These are phyloP conservation scores for Cryptococcus maquisensis DNA, from an alignment of 1,284 basidiomycete species.

Conservation along the genomic window DNA sequence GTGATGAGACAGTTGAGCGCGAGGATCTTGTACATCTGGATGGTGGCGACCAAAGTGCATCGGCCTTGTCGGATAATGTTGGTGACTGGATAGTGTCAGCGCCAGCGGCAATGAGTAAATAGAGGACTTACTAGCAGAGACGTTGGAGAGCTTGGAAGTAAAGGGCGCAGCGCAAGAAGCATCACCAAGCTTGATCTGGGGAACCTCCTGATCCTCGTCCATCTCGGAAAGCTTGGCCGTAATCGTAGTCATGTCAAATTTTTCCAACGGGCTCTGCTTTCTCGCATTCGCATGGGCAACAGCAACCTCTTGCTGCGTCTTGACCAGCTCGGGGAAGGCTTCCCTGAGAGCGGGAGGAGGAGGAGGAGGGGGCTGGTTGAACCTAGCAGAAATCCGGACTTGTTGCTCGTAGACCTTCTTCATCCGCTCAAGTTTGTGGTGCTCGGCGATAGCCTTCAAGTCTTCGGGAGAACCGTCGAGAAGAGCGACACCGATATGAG, in stretches of 20 bases:
- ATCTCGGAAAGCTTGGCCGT: slow-evolving; percentile 85
- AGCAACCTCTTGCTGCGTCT: slow-evolving; percentile 74
- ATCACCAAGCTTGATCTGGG: slow-evolving; percentile 94
- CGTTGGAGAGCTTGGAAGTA: slow-evolving; percentile 90
- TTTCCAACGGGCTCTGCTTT: slow-evolving; percentile 82
- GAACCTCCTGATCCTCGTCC: slow-evolving; percentile 82
- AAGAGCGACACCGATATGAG: slow-evolving; percentile 88
- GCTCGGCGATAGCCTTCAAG: slow-evolving; percentile 85
- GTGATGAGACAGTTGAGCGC: slow-evolving; percentile 94
- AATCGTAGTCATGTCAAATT: slow-evolving; percentile 83
- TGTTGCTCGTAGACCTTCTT: slow-evolving; percentile 96
- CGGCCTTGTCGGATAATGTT: slow-evolving; percentile 95
- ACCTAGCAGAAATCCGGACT: slow-evolving; percentile 76
- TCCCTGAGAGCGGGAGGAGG: slow-evolving; percentile 79
- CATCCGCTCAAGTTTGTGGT: slow-evolving; percentile 78
- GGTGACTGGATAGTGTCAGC: slow-evolving; percentile 57
- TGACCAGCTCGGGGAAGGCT: slow-evolving; percentile 81
- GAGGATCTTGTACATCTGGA: slow-evolving; percentile 98
- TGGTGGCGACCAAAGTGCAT: slow-evolving; percentile 91
- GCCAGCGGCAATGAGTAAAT: not conserved
- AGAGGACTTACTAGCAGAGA: slow-evolving; percentile 72
- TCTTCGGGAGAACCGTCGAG: slow-evolving; percentile 88
- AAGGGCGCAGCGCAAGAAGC: slow-evolving; percentile 95
- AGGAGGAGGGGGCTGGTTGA: slow-evolving; percentile 85
- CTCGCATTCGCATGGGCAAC: slow-evolving; percentile 61